Conservation (phyloP, 192 early-diverging fungal genomes). For the Coemansia sp. region DNA sequence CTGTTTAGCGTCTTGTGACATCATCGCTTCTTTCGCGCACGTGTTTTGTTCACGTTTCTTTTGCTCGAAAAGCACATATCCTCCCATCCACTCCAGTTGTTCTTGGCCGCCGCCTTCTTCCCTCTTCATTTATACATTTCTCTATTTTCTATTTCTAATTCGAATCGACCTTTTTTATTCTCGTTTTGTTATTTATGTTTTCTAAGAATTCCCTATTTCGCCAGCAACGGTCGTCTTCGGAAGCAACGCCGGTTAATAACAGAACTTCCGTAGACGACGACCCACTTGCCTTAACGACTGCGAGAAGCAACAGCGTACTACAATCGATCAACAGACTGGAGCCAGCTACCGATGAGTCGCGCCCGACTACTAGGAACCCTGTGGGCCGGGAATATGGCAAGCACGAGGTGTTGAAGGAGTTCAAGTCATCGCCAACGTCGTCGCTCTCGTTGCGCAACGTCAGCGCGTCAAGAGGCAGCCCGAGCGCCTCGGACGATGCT, state of each 20-base stretch:
- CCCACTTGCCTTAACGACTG: constrained; percentile 15
- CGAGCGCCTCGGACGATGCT: background rate
- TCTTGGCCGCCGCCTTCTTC: no score
- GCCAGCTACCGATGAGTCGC: constrained; percentile 28
- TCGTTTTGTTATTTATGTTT: constrained; percentile 35
- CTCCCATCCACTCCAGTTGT: background rate
- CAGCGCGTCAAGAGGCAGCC: background rate
- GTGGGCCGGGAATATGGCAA: constrained; percentile 11
- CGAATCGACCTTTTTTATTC: background rate
- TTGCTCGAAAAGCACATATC: no score
- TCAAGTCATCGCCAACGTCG: constrained; percentile 15
- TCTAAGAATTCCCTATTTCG: constrained; percentile 19
- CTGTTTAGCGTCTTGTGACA: constrained; percentile 1
- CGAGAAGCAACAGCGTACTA: constrained; percentile 12
- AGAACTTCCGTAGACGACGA: constrained; percentile 20
- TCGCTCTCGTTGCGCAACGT: background rate
- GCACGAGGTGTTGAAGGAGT: constrained; percentile 36
- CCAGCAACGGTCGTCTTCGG: background rate
- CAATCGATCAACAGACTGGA: constrained; percentile 32
- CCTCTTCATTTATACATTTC: background rate
- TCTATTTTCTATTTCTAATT: background rate
- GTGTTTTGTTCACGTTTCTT: background rate
- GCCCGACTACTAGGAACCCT: constrained; percentile 8
- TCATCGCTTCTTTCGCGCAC: background rate
- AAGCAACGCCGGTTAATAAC: constrained; percentile 1